Evolutionary conservation across 164 flowering plant genomes (phyloP), one percentile per base, ranked within the genome.

Genomic region (Liriodendron chinense): DNA sequence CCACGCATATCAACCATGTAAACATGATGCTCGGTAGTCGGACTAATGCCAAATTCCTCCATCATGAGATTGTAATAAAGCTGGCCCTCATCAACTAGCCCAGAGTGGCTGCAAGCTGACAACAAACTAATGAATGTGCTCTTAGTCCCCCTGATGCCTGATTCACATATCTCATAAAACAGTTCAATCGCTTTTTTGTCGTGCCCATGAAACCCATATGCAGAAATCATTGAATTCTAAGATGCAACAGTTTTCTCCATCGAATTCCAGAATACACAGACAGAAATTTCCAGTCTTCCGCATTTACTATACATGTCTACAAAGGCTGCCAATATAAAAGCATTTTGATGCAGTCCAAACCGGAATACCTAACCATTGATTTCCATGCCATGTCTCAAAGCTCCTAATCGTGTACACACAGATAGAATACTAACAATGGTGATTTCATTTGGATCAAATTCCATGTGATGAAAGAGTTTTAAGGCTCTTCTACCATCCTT

Each of bases 191-290:
- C 84, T 64, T 83, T 70, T 65, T 49, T 72, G 28, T 82, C 86
- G 43, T 80, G 63, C 59, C 85, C 63, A 65, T 83, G 85, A 75
- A 78, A 77, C 34, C 88, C 85, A 74, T 80, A 83, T 57, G 86
- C 88, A 9, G 84, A 77, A 13, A 85, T 82, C 84, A 83, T 80
- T n/a, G 82, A 78, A 65, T 83, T 85, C 87, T 84, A 85, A 34
- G 75, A 75, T 47, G 78, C 84, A 73, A 76, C 64, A 14, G 83
- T 76, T 69, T 77, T 83, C 25, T 80, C 79, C 18, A 23, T 24
- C 4, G 77, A 67, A 57, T 47, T 63, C 57, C 48, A 47, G 64
- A 85, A 83, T 69, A 77, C 59, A 13, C 26, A n/a, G 74, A 68
- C 57, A 2, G 88, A 83, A 57, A 50, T 48, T 43, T 85, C 88